Evolutionary conservation across 768 basidiomycete genomes (phyloP), one percentile per base, ranked within the genome.

Genomic region (Tephrocybe sp.): DNA sequence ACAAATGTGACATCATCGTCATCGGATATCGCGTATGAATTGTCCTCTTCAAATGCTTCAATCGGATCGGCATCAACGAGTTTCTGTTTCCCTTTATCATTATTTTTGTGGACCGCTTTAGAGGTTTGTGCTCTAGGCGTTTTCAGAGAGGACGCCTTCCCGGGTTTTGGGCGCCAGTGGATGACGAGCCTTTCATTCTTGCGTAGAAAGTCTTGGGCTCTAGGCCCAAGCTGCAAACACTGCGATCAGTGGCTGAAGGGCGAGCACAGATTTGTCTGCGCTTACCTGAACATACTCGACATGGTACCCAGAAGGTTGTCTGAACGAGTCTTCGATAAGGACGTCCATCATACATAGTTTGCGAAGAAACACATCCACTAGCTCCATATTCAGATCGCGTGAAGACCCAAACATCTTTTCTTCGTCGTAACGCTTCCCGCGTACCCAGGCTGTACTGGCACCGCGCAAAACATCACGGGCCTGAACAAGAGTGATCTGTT

Each of bases 391-490:
- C 38, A 85, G 56, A 9, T 75, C 59, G 57, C 73, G 73, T 26
- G 82, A 82, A 1, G 72, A 72, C 0, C 86, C 92, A 57, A 80
- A 83, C 23, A 70, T 60, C 3, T 73, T 57, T 38, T 83, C 66
- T 33, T 68, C 53, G 50, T 81, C 73, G 53, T 79, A 72, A 31
- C 76, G 73, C 44, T 73, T 80, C 49, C 72, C 72, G 51, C 64
- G 70, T 54, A 80, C 71, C 14, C 71, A 72, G 43, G 64, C 60
- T 20, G 65, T 71, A 41, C 79, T 83, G 38, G 78, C 74, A 3
- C 94, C 94, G 16, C 79, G 75, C 68, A 88, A 84, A 16, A 86
- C 77, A 26, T 77, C 76, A 33, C 79, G 74, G 53, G 85, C 79
- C 39, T 84, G 80, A 19, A 68, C 62, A 44, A 81, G 67, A 3